Evolutionary conservation across 768 basidiomycete species (phyloP), one percentile per base, ranked within the genome.

Genomic region (Mycena rosella): DNA sequence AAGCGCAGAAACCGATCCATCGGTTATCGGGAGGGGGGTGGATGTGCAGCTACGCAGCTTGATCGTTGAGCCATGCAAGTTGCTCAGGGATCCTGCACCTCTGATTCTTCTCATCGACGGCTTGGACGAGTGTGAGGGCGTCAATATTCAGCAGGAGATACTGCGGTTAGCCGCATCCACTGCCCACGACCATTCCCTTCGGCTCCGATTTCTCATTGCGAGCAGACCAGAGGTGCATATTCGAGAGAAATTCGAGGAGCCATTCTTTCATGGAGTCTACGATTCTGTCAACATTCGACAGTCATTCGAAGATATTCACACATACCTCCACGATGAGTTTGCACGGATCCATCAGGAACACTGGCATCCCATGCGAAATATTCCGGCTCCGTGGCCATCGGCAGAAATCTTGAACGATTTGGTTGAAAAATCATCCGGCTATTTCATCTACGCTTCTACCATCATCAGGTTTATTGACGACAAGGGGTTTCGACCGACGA

Each of bases 151-250:
- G n/a, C n/a, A n/a, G n/a, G 61, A 54, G 32, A 53, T 54, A 1
- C 14, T 53, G 29, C 30, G 22, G 13, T 20, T 49, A 3, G 54
- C 45, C 3, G 42, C n/a, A n/a, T n/a, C n/a, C n/a, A n/a, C n/a
- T n/a, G n/a, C n/a, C n/a, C n/a, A n/a, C n/a, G 6, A 15, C 29
- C 1, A 20, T 20, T 9, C 24, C 9, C 17, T 22, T 34, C 51
- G 20, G 1, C 40, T 63, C 8, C 61, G 61, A 4, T 44, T 63
- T 8, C 29, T 52, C n/a, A 14, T 52, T 14, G 48, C 60, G 17
- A 60, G 60, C 27, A 42, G 61, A 24, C 61, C 51, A 13, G 61
- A 63, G 17, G 14, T 52, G 4, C 61, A 63, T 14, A 63, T 63
- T 20, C 27, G 24, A 3, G 42, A 63, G 15, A 30, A 14, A 0